Conservation (phyloP, 805 yeast species). For the Kuraishia cidri region DNA sequence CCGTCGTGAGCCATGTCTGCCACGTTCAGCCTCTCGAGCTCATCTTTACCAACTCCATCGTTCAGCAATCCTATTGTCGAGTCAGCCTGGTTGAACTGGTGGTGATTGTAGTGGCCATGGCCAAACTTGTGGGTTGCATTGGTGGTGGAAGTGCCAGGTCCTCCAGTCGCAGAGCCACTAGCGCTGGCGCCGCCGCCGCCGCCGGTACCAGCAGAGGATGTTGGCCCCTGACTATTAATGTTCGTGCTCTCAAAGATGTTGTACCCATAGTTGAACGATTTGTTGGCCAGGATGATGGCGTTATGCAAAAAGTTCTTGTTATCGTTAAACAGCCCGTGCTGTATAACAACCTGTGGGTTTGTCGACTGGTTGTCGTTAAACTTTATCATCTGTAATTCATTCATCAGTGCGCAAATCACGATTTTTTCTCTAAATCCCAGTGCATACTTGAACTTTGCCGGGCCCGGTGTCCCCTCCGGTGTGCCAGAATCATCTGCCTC, state of each 20-base stretch:
- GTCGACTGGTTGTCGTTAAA: conserved; percentile 16
- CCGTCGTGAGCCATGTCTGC: conserved; percentile 5
- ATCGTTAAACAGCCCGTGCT: conserved; percentile 19
- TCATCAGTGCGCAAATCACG: conserved; percentile 20
- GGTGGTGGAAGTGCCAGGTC: not conserved
- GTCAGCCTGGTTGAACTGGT: conserved; percentile 3
- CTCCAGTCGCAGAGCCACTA: not conserved
- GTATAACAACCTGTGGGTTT: conserved; percentile 7
- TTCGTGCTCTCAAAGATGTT: conserved; percentile 4
- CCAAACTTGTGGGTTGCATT: too few species aligned
- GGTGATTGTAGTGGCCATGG: conserved; percentile 7
- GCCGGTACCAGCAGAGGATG: not conserved
- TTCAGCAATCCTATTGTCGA: conserved; percentile 6
- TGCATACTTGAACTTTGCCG: conserved; percentile 5
- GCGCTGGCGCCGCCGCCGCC: not conserved
- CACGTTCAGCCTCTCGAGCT: not conserved
- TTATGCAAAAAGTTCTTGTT: conserved; percentile 38
- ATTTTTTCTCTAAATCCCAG: conserved; percentile 11
- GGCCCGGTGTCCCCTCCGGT: conserved; percentile 1
- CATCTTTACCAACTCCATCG: conserved; percentile 6
- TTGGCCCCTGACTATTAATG: not conserved
- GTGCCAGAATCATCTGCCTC: not conserved
- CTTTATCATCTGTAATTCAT: conserved; percentile 20
- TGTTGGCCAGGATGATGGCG: conserved; percentile 42
- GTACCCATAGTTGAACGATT: conserved; percentile 18